Evolutionary conservation across 768 basidiomycete genomes (phyloP), one percentile per base, ranked within the genome.

Genomic region (Tubosaeta brunneosetosa): DNA sequence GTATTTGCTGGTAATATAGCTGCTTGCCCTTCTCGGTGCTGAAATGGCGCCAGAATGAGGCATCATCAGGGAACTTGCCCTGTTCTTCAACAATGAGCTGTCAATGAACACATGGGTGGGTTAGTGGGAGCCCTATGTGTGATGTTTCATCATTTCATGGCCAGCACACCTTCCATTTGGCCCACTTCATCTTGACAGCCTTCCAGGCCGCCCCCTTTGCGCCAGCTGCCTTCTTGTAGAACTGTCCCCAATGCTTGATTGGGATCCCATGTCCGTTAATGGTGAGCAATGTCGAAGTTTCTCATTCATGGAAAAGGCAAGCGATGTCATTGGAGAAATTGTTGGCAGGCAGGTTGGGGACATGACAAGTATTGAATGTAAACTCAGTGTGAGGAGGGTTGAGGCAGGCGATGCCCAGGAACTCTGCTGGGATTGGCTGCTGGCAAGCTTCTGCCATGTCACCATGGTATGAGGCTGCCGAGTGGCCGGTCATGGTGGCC

Each of bases 191-290:
- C 8, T 51, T 51, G 19, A 62, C 31, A 6, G 36, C 47, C 1
- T 55, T 49, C 61, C 63, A 63, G 3, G 51, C 48, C 4, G 41
- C 11, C 12, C 17, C 10, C 31, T 53, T 50, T 26, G 17, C 37
- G 0, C 56, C 53, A 1, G 4, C 29, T 1, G 42, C 37, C 36
- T 56, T 60, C 31, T 43, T 43, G 42, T 43, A 43, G 16, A 43
- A 43, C 14, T 43, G 42, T 3, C 14, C 44, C 64, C 60, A 63
- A 49, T 58, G 50, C 26, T 60, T 56, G 46, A 65, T 17, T 0
- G 58, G 55, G 19, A 45, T 51, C 1, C 44, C 27, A 7, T 29
- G 50, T 1, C 50, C 50, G 26, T 45, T 44, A 44, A 51, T 14
- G 8, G 32, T 2, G 12, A 51, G 36, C 1, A 51, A 44, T 3